These are phyloP conservation scores for Aureobasidium sp. DNA, from an alignment of 2,329 filamentous ascomycete species.

Conservation along the genomic window DNA sequence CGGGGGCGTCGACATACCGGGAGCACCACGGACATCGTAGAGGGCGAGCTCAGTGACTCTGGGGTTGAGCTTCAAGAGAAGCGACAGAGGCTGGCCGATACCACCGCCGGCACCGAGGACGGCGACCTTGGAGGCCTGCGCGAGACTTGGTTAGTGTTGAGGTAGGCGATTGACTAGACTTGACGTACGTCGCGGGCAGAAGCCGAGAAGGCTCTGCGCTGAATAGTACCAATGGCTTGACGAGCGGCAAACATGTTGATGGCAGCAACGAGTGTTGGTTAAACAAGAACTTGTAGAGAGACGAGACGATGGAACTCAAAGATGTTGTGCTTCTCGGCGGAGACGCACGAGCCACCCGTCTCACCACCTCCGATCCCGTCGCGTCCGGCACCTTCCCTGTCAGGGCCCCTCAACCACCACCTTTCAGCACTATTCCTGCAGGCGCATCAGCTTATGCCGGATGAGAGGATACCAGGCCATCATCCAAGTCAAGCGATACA, in stretches of 20 bases:
- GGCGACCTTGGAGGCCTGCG: slow-evolving; percentile 89
- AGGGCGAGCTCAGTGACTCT: slow-evolving; percentile 88
- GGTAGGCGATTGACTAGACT: slow-evolving; percentile 4
- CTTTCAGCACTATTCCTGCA: background rate
- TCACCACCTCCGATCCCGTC: background rate
- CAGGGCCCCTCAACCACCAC: background rate
- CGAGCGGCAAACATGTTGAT: slow-evolving; percentile 65
- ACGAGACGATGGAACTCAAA: slow-evolving; percentile 7
- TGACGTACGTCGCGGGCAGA: slow-evolving; percentile 44
- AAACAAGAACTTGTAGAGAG: slow-evolving; percentile 2
- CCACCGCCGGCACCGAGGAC: slow-evolving; percentile 95
- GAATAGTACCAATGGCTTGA: slow-evolving; percentile 42
- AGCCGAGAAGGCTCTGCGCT: slow-evolving; percentile 48
- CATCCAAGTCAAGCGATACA: background rate
- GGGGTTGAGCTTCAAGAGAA: slow-evolving; percentile 98
- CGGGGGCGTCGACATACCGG: slow-evolving; percentile 54
- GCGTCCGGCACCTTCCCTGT: background rate
- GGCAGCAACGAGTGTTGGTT: slow-evolving; percentile 6
- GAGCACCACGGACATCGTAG: slow-evolving; percentile 93
- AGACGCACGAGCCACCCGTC: slow-evolving; percentile 1
- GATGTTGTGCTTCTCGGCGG: background rate
- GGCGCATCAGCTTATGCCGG: background rate
- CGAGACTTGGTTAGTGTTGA: slow-evolving; percentile 19
- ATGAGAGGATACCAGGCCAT: background rate
- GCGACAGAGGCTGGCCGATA: slow-evolving; percentile 96